These are phyloP conservation scores for Coprinellus micaceus DNA, from an alignment of 768 basidiomycete species.

Conservation along the genomic window DNA sequence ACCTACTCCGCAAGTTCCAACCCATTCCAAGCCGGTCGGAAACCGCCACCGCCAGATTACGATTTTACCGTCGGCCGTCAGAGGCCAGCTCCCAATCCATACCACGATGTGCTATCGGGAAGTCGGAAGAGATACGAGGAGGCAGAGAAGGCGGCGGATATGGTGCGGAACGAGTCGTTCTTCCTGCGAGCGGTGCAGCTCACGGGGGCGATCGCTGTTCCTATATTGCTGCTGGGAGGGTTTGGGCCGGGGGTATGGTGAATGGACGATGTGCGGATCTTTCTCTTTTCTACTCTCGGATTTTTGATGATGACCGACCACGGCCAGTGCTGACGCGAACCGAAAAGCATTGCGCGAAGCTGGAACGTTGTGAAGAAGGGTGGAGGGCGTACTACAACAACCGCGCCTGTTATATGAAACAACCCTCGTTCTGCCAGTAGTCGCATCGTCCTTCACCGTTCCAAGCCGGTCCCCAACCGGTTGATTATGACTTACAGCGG, in stretches of 20 bases:
- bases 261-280: neutral
- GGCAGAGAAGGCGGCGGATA: slow-evolving; percentile 16
- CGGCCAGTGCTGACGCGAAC: no score
- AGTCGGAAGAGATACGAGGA: slow-evolving; percentile 13
- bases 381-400: no score
- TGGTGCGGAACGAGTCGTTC: slow-evolving; percentile 25
- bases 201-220: slow-evolving; percentile 19
- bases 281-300: neutral
- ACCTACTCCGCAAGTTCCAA: slow-evolving; percentile 14
- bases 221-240: slow-evolving; percentile 18
- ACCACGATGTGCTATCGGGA: slow-evolving; percentile 11
- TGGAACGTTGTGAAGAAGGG: no score
- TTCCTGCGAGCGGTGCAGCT: slow-evolving; percentile 27
- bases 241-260: slow-evolving; percentile 1
- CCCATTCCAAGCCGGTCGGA: slow-evolving; percentile 7
- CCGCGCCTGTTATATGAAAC: no score
- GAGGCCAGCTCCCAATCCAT: slow-evolving; percentile 8
- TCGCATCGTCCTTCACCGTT: no score
- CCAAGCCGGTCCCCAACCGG: no score
- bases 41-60: slow-evolving; percentile 16
- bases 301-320: no score
- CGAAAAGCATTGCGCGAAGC: no score
- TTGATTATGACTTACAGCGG: no score
- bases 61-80: slow-evolving; percentile 11
- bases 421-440: no score